A percentile compares a stretch with the other conserved stretches of the same genome.
phyloP scores from a whole-genome alignment of 1,284 basidiomycete species.

The Moesziomyces sp. region DNA sequence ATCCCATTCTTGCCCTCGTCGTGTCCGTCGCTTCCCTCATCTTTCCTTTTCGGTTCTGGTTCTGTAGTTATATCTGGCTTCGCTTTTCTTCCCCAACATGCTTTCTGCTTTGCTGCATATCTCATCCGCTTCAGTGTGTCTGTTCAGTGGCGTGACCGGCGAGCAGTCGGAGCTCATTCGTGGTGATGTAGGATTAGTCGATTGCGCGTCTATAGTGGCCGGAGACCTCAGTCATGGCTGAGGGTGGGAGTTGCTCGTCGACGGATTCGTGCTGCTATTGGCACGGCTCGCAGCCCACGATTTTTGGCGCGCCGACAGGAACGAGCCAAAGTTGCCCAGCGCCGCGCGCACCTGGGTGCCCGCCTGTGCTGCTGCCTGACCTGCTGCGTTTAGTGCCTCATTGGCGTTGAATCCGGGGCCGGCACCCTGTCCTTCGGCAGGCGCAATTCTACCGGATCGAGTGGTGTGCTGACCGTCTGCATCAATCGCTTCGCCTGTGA shows the following conservation, averaged over 20 bases:
- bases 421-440: constrained; percentile 5
- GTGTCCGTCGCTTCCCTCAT: constrained; percentile 7
- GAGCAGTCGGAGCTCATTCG: neutral
- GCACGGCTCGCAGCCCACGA: constrained; percentile 40
- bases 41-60: constrained; percentile 29
- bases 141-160: too few relatives aligned
- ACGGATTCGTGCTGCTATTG: constrained; percentile 10
- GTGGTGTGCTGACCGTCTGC: constrained; percentile 36
- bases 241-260: neutral
- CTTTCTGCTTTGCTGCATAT: constrained; percentile 28
- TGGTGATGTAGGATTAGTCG: neutral
- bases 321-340: constrained; percentile 60
- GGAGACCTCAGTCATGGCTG: neutral
- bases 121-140: constrained; percentile 1
- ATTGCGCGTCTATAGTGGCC: neutral
- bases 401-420: constrained; percentile 33
- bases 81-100: constrained; percentile 32
- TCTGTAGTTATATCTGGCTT: constrained; percentile 52
- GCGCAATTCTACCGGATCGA: constrained; percentile 27
- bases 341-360: constrained; percentile 61
- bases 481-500: constrained; percentile 52
- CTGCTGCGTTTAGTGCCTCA: constrained; percentile 41
- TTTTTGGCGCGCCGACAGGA: constrained; percentile 53
- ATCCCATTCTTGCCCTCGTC: constrained; percentile 1
- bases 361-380: constrained; percentile 54